phyloP scores from a whole-genome alignment of 305 asterid genomes.

The Withania somnifera region DNA sequence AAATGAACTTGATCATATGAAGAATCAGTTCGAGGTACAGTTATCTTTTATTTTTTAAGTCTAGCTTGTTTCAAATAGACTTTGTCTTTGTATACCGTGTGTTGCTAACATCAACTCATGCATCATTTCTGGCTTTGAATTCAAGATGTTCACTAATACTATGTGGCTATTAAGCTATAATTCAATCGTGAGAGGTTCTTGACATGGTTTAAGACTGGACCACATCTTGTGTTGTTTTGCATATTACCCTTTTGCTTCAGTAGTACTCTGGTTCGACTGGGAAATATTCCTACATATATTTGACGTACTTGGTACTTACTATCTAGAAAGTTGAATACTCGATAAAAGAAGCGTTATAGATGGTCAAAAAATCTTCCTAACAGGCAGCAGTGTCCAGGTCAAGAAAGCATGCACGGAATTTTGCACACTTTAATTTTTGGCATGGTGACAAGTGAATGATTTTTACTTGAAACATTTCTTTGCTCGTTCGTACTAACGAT shows the following conservation, averaged over 20 bases:
- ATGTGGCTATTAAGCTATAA: background rate
- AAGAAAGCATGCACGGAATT: background rate
- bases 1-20: conserved; percentile 78
- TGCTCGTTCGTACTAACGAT: background rate
- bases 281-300: too few species aligned
- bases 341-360: background rate
- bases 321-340: background rate
- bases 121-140: background rate
- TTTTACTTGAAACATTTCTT: background rate
- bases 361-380: background rate
- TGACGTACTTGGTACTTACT: too few species aligned
- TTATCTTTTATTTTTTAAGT: background rate
- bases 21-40: conserved; percentile 68
- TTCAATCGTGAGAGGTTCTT: too few species aligned
- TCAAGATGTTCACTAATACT: background rate
- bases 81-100: background rate
- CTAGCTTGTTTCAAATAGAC: background rate
- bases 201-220: too few species aligned
- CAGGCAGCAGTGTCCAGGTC: background rate
- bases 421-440: background rate
- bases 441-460: background rate
- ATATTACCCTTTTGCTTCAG: too few species aligned
- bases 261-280: too few species aligned
- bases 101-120: background rate
- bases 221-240: too few species aligned